Conservation (phyloP, 805 yeast species). For the Teunomyces gatunensis region DNA sequence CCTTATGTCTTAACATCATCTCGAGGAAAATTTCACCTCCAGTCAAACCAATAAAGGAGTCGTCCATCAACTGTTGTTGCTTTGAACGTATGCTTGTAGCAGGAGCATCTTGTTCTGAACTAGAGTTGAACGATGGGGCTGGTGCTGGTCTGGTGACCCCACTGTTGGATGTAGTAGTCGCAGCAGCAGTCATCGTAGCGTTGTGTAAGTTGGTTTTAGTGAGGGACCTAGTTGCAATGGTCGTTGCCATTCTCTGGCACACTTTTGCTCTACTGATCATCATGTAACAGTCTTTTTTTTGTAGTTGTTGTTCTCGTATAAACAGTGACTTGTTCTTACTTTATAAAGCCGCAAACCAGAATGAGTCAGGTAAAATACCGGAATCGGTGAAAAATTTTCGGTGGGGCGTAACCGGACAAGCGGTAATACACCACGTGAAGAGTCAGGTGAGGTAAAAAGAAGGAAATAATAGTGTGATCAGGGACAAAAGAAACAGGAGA, state of each 20-base stretch:
- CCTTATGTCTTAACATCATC: constrained; percentile 96
- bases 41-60: constrained; percentile 90
- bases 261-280: constrained; percentile 4
- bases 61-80: constrained; percentile 52
- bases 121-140: constrained; percentile 48
- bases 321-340: neutral
- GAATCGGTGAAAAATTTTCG: constrained; percentile 3
- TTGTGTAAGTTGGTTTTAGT: constrained; percentile 28
- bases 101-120: constrained; percentile 14
- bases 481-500: neutral
- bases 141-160: constrained; percentile 40
- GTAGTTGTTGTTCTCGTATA: neutral
- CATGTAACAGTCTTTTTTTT: neutral
- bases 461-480: neutral
- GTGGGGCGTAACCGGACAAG: constrained; percentile 1
- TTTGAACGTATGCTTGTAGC: neutral
- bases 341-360: neutral
- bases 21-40: constrained; percentile 99
- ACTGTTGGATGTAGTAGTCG: neutral
- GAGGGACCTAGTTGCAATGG: constrained; percentile 23
- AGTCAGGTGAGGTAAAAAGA: neutral
- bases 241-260: constrained; percentile 10
- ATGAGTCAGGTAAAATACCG: constrained; percentile 4
- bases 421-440: neutral
- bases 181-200: constrained; percentile 29